Base-by-base conservation (phyloP, 495 filamentous ascomycete species). In the Delitschia confertaspora region DNA sequence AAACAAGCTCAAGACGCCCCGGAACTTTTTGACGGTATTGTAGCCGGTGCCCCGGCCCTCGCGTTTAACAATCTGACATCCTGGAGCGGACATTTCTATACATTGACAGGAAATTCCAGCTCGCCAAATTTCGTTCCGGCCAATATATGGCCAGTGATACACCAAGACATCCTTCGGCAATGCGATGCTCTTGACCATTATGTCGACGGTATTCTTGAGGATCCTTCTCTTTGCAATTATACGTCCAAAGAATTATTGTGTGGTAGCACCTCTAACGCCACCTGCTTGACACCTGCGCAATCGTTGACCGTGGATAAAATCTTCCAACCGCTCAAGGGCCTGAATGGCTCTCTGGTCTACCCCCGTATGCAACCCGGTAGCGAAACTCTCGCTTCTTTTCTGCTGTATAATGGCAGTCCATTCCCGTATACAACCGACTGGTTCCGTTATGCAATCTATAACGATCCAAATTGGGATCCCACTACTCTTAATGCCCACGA, bases 391-490 rank as follows among this genome's bases (percentile, higher is more conserved):
- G 39, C 26, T 0, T n/a, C 45, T 2, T 38, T 21, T 16, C n/a
- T 46, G 18, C 3, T 38, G n/a, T 49, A 45, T 30, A 40, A 6
- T 13, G 45, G 39, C 18, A 1, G 17, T 0, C 33, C 39, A 2
- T 46, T 49, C 30, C 27, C 45, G 1, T 54, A 45, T 27, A 42
- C 45, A 3, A 22, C 24, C 6, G 60, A 64, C 34, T 64, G 58
- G 60, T 75, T 32, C 36, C 51, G 45, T 14, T 80, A 76, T 51
- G 74, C 71, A 0, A 68, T 80, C 27, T 74, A 73, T 53, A 56
- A 77, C 38, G 47, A 60, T 31, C 63, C 72, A 0, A 55, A 47
- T 9, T 80, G 70, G 70, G 55, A 72, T 34, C 61, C 68, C 2
- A 33, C 57, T 2, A 64, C 46, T 16, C 62, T 65, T 37, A 70